These are phyloP conservation scores for Coelastrella sp. DNA, from an alignment of 139 green algal species.

Conservation along the genomic window DNA sequence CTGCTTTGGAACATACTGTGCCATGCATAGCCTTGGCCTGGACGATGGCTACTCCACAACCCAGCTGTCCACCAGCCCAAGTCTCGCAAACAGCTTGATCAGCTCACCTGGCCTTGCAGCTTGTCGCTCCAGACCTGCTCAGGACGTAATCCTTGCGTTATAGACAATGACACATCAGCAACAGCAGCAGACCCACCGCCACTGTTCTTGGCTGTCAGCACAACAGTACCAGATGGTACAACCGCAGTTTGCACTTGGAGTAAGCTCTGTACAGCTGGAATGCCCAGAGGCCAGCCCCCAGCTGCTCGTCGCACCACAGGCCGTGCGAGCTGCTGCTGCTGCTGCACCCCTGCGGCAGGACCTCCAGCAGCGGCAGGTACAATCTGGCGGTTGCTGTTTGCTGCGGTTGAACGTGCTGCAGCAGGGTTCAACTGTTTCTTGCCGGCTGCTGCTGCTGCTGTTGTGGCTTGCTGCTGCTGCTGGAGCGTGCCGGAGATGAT, in stretches of 20 bases:
- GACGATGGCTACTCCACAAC: too few species aligned
- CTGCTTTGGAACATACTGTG: too few species aligned
- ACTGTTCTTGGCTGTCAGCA: not conserved
- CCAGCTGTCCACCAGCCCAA: too few species aligned
- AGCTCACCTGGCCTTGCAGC: conserved; percentile 28
- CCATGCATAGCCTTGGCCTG: too few species aligned
- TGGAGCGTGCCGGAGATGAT: conserved; percentile 1
- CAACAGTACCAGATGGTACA: not conserved
- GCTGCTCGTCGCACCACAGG: too few species aligned
- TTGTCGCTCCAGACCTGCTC: conserved; percentile 23
- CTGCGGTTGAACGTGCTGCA: not conserved
- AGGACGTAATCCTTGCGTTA: not conserved
- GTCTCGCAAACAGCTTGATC: too few species aligned
- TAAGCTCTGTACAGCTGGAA: not conserved
- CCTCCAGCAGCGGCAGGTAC: not conserved
- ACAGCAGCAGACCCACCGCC: not conserved
- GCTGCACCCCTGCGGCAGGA: not conserved
- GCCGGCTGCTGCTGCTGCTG: conserved; percentile 11
- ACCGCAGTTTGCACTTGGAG: not conserved
- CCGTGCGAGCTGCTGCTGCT: conserved; percentile 20
- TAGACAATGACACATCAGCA: not conserved
- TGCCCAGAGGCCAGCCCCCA: not conserved
- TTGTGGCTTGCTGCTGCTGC: conserved; percentile 10
- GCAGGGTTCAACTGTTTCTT: not conserved
- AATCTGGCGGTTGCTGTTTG: not conserved